Evolutionary conservation across 2,329 filamentous ascomycete genomes (phyloP).

Genomic region (Chaetomium strumarium): DNA sequence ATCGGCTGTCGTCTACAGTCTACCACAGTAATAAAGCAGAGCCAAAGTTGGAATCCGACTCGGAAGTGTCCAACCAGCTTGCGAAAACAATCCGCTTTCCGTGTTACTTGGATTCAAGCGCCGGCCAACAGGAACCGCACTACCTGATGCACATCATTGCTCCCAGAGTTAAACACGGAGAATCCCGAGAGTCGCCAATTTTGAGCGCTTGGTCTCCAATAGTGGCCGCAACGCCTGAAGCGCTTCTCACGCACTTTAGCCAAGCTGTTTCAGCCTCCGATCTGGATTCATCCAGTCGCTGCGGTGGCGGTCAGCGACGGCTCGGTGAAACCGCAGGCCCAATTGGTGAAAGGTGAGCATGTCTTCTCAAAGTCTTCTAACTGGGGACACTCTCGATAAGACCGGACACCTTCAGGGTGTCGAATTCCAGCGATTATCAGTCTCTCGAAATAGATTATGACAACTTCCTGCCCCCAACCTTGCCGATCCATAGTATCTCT

Average conservation of each 20-base stretch:
- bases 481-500: neutral
- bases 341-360: neutral
- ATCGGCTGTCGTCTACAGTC: too few relatives aligned
- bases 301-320: neutral
- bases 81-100: too few relatives aligned
- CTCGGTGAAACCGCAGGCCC: neutral
- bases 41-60: too few relatives aligned
- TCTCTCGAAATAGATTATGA: neutral
- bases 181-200: neutral
- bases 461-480: too few relatives aligned
- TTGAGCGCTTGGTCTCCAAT: slow-evolving; percentile 12
- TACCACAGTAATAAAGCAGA: too few relatives aligned
- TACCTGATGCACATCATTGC: neutral
- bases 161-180: neutral
- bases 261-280: slow-evolving; percentile 20
- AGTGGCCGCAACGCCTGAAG: slow-evolving; percentile 3
- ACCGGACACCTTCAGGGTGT: too few relatives aligned
- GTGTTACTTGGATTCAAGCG: too few relatives aligned
- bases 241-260: slow-evolving; percentile 10
- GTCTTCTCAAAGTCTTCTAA: neutral
- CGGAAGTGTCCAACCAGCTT: neutral
- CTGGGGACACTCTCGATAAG: too few relatives aligned
- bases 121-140: neutral
- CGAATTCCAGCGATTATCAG: neutral
- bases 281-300: slow-evolving; percentile 8